Evolutionary conservation across 225 moss, liverwort and hornwort species (phyloP), one percentile per base, ranked within the genome.

Genomic region (Physcomitrellopsis africana): DNA sequence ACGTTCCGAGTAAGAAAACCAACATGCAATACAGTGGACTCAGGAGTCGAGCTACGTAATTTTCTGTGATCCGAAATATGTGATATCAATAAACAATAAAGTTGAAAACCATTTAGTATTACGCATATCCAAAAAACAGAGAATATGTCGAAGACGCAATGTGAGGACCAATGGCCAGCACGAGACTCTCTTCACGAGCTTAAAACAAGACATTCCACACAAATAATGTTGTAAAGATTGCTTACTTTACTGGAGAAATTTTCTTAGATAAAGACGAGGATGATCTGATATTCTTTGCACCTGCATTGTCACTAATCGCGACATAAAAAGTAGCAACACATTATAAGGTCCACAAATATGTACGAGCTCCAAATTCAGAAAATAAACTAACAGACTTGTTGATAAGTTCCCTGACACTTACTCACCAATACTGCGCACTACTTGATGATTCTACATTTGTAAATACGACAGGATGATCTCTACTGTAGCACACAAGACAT

Each of bases 1-100:
- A 99, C 92, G 79, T 99, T 95, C 49, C 99, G 93, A 37, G 99
- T 99, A 7, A 99, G 86, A 72, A 91, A 95, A 42, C 99, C 93
- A 56, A 99, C 79, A 60, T 99, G 95, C 69, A 99, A 79, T 54
- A 93, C 95, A 41, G 85, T 87, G 3, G 91, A 85, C 73, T 91
- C 89, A 11, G 91, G 89, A 44, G 86, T 89, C 3, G 91, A 88
- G 24, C 81, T 84, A 42, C 88, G 83, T 45, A 81, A 64, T 66
- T 92, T 51, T 60, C 84, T 86, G 72, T 4, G 12, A 70, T 66
- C 44, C 55, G 61, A 43, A 69, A 72, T 14, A 19, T 27, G 47
- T 18, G 15, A n/a, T 18, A 61, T 69, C 41, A 24, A 14, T 44
- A 7, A 5, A 62, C 61, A 13, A 48, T 14, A 2, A 20, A 16